Percentiles rank a stretch among this genome's conserved stretches.
These are phyloP conservation scores for Xylaria digitata DNA, from an alignment of 2,329 filamentous ascomycete species.

Conservation along the genomic window DNA sequence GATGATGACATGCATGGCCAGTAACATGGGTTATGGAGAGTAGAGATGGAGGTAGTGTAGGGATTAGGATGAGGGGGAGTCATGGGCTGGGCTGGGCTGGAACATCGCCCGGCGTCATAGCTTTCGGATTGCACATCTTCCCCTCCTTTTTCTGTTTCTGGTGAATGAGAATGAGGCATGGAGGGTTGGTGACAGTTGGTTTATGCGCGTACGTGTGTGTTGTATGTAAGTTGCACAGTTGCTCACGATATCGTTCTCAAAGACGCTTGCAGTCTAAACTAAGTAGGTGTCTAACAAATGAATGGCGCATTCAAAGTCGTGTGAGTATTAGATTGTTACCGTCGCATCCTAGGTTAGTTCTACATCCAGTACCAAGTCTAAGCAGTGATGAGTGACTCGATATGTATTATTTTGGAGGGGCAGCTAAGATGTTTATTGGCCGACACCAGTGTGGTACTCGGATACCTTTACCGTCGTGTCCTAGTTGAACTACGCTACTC, in stretches of 20 bases:
- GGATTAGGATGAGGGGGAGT: constrained; percentile 11
- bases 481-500: constrained; percentile 22
- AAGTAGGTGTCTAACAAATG: not conserved
- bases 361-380: not conserved
- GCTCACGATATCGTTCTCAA: not conserved
- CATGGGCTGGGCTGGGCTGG: constrained; percentile 16
- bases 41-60: not conserved
- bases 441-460: constrained; percentile 10
- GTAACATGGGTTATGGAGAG: constrained; percentile 2
- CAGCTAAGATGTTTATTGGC: constrained; percentile 21
- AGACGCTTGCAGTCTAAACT: not conserved
- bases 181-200: constrained; percentile 11
- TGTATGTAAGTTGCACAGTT: not conserved
- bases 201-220: no score
- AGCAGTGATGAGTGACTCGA: not conserved
- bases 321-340: not conserved
- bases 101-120: constrained; percentile 20
- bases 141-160: constrained; percentile 12
- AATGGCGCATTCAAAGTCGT: constrained; percentile 1
- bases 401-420: constrained; percentile 2
- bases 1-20: constrained; percentile 33
- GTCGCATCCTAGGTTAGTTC: not conserved
- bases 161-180: constrained; percentile 1
- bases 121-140: constrained; percentile 6
- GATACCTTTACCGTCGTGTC: constrained; percentile 8